These are phyloP conservation scores for Eutrema heterophyllum DNA, from an alignment of 345 rosid species.

Conservation along the genomic window DNA sequence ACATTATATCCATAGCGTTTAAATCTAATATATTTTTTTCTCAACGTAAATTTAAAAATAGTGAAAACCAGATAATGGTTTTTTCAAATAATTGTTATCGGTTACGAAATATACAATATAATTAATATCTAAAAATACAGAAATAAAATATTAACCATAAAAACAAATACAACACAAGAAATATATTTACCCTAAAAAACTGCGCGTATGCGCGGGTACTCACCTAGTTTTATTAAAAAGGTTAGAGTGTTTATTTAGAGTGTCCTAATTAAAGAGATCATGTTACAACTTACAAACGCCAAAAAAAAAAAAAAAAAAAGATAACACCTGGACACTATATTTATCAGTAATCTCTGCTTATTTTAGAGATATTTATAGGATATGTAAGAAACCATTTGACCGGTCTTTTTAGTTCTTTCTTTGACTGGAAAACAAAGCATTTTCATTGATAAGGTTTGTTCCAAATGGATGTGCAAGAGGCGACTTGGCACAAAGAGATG, in stretches of 20 bases:
- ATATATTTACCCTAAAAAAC: too few relatives aligned
- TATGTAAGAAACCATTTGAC: background rate
- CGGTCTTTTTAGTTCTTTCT: background rate
- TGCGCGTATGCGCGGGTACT: too few relatives aligned
- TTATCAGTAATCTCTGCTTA: background rate
- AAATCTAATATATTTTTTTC: too few relatives aligned
- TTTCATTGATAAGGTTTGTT: background rate
- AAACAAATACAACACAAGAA: too few relatives aligned
- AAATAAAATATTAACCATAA: too few relatives aligned
- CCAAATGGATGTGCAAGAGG: conserved; percentile 11
- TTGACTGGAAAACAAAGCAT: conserved; percentile 2
- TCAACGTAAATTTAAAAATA: too few relatives aligned
- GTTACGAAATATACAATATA: too few relatives aligned
- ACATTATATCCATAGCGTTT: too few relatives aligned
- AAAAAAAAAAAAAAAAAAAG: background rate
- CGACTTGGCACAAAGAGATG: conserved; percentile 9
- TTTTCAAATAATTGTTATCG: too few relatives aligned
- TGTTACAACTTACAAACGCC: conserved; percentile 1
- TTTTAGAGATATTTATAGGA: background rate
- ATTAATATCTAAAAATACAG: too few relatives aligned
- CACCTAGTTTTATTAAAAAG: background rate
- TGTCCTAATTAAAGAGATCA: background rate
- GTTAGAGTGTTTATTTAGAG: background rate
- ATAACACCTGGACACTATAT: conserved; percentile 9
- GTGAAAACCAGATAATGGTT: too few relatives aligned